These are phyloP conservation scores for Passiflora organensis DNA, from an alignment of 345 rosid genomes.

Conservation along the genomic window DNA sequence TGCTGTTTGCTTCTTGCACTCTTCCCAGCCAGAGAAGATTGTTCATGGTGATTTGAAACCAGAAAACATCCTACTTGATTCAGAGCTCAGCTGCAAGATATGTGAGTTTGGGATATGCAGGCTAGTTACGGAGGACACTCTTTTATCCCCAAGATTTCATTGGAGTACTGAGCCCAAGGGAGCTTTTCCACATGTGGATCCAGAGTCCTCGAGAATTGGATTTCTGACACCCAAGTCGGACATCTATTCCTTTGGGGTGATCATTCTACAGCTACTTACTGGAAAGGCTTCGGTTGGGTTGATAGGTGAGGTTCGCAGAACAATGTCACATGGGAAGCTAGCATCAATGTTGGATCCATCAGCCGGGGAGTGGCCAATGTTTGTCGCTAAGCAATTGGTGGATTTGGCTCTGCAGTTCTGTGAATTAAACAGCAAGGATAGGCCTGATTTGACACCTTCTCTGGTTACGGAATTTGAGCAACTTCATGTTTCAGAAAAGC, in stretches of 20 bases:
- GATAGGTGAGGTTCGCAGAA: slow-evolving; percentile 43
- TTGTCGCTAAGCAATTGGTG: slow-evolving; percentile 38
- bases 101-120: slow-evolving; percentile 63
- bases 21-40: slow-evolving; percentile 62
- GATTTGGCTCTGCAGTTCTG: slow-evolving; percentile 62
- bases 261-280: slow-evolving; percentile 61
- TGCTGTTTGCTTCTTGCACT: slow-evolving; percentile 72
- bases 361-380: slow-evolving; percentile 64
- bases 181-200: slow-evolving; percentile 60
- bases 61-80: slow-evolving; percentile 59
- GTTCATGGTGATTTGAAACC: slow-evolving; percentile 72
- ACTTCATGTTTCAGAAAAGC: slow-evolving; percentile 49
- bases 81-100: slow-evolving; percentile 63
- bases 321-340: slow-evolving; percentile 36
- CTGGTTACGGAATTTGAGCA: slow-evolving; percentile 62
- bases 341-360: slow-evolving; percentile 50
- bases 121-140: slow-evolving; percentile 41
- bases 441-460: slow-evolving; percentile 57
- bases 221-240: slow-evolving; percentile 53
- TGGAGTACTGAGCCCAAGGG: slow-evolving; percentile 39
- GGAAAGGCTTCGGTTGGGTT: slow-evolving; percentile 54
- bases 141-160: slow-evolving; percentile 36
- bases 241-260: slow-evolving; percentile 55
- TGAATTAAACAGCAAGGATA: slow-evolving; percentile 38
- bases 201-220: slow-evolving; percentile 55